A percentile compares a stretch with the other conserved stretches of the same genome.
Evolutionary conservation across 139 green algal species (phyloP).

Genomic region (Closterium sp.): DNA sequence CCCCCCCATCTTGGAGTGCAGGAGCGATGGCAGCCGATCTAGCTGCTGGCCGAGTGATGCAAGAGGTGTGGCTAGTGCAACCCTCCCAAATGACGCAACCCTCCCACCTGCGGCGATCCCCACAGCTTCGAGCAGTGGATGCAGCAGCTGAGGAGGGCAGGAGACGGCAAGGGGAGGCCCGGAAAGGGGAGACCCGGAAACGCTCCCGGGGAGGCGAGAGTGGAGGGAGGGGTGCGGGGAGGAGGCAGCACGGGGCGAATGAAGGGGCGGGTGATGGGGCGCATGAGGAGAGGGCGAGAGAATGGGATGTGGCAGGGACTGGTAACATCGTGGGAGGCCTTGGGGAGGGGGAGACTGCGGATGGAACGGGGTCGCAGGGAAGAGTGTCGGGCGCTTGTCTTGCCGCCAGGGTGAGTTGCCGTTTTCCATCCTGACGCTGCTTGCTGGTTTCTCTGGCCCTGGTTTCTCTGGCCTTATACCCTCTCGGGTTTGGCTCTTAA

Average conservation of each 20-base stretch:
- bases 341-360: neutral
- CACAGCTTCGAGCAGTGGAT: neutral
- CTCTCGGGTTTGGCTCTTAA: too few relatives aligned
- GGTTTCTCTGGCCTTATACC: too few relatives aligned
- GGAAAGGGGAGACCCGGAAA: neutral
- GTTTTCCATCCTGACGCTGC: too few relatives aligned
- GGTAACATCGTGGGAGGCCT: neutral
- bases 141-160: neutral
- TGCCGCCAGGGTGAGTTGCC: neutral
- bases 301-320: neutral
- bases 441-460: too few relatives aligned
- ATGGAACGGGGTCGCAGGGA: neutral
- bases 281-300: neutral
- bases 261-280: neutral
- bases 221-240: too few relatives aligned
- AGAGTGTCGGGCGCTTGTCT: neutral
- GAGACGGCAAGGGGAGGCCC: neutral
- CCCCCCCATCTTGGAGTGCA: too few relatives aligned
- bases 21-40: too few relatives aligned
- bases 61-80: too few relatives aligned
- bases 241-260: neutral
- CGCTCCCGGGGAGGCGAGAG: neutral
- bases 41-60: too few relatives aligned
- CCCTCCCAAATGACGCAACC: too few relatives aligned
- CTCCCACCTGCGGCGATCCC: too few relatives aligned